Conservation (phyloP, 148 eudicot genomes). For the Fagopyrum esculentum region DNA sequence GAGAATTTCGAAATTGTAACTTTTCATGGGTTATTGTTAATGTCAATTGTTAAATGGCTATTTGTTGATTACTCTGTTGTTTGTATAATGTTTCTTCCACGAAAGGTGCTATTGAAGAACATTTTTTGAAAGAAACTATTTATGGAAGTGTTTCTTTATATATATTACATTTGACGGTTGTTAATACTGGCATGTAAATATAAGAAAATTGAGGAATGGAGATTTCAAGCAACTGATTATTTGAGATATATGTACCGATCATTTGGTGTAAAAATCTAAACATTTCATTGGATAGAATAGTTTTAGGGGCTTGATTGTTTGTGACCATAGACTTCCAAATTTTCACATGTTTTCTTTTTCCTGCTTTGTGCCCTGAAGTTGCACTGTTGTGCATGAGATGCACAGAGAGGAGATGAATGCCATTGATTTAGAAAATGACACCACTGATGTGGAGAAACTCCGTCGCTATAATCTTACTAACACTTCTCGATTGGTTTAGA, state of each 20-base stretch:
- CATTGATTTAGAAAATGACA: slow-evolving; percentile 82
- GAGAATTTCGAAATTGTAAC: slow-evolving; percentile 51
- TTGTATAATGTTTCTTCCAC: not conserved
- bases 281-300: too few species aligned
- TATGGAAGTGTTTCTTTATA: not conserved
- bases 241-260: not conserved
- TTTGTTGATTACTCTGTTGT: not conserved
- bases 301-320: too few species aligned
- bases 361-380: slow-evolving; percentile 82
- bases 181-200: not conserved
- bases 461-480: slow-evolving; percentile 68
- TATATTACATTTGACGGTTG: not conserved
- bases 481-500: slow-evolving; percentile 80
- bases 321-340: too few species aligned
- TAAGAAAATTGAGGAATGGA: not conserved
- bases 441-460: slow-evolving; percentile 85
- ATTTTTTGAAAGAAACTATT: not conserved
- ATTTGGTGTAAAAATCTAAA: too few species aligned
- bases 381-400: slow-evolving; percentile 79
- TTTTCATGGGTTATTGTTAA: not conserved
- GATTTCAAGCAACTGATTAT: not conserved
- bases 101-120: not conserved
- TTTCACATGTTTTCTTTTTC: too few species aligned
- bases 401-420: slow-evolving; percentile 87
- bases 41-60: not conserved